Conservation (phyloP, 331 rosid species). For the Saraca asoca region DNA sequence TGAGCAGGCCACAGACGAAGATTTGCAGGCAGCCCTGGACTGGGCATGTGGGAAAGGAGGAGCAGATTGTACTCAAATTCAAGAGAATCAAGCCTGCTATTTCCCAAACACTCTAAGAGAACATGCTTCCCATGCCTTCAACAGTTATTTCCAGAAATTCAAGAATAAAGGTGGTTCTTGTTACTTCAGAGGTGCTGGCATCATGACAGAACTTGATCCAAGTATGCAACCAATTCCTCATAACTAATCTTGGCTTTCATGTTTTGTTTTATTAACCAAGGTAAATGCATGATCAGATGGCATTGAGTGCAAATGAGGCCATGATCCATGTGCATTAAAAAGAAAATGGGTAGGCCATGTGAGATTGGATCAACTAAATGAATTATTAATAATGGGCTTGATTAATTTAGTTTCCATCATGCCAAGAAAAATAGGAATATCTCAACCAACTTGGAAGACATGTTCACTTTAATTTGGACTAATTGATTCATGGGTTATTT, state of each 20-base stretch:
- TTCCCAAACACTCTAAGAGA: conserved; percentile 60
- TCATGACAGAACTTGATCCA: conserved; percentile 75
- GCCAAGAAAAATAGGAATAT: neutral
- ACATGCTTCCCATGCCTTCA: conserved; percentile 86
- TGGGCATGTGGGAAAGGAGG: conserved; percentile 88
- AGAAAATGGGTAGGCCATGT: conserved; percentile 33
- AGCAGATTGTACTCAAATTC: conserved; percentile 70
- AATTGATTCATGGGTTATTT: no score
- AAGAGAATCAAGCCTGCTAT: conserved; percentile 62
- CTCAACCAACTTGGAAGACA: conserved; percentile 8
- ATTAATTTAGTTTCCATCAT: neutral
- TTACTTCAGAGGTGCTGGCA: conserved; percentile 66
- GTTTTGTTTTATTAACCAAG: neutral
- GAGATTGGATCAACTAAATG: conserved; percentile 21
- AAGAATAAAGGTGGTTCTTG: conserved; percentile 72
- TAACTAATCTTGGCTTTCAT: neutral
- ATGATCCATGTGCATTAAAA: conserved; percentile 19
- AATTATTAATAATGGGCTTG: conserved; percentile 22
- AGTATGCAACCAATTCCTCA: conserved; percentile 44
- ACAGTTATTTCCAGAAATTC: conserved; percentile 62
- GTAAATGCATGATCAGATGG: conserved; percentile 32
- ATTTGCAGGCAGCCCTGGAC: conserved; percentile 66
- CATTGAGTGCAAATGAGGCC: conserved; percentile 26
- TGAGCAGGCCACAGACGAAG: conserved; percentile 62
- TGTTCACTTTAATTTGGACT: no score